Evolutionary conservation across 202 grass and related monocot species (phyloP), one percentile per base, ranked within the genome.

Genomic region (Digitaria exilis): DNA sequence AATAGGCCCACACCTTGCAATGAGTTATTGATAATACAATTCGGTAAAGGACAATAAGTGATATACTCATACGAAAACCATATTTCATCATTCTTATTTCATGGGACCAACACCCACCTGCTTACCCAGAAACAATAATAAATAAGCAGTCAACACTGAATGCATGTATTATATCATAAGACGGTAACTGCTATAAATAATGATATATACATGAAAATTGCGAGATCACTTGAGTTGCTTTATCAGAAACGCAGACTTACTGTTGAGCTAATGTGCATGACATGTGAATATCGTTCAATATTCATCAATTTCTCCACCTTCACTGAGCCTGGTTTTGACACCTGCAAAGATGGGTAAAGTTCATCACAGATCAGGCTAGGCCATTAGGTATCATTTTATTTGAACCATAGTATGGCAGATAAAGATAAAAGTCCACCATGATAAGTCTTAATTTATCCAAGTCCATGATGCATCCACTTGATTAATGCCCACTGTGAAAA

Each of bases 251-350:
- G 2, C 26, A 63, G 16, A 14, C 89, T 85, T 87, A 91, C 92
- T 2, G 89, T 94, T 25, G 92, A 94, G 58, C 92, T 94, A 34
- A 94, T 94, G 75, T 98, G 96, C 96, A 98, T 98, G 55, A 98
- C 92, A 82, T 98, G 96, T 0, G 96, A 98, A 84, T 98, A 98
- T 68, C 89, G 75, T 76, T 98, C 96, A 37, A 98, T 58, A 73
- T 95, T 91, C 96, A 98, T 98, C 19, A 98, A 85, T 69, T 93
- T 98, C 79, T 98, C 92, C 75, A 98, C 92, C 77, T 89, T 92
- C 13, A 98, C 90, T 22, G 87, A 84, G 22, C 90, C 90, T 83
- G 92, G 87, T 76, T 95, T 95, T 11, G 92, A 91, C 10, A 98
- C 92, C 89, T 98, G 73, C 48, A 62, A 51, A 68, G 48, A 71